These are phyloP conservation scores for Neonectria coccinea DNA, from an alignment of 2,329 filamentous ascomycete species.

Conservation along the genomic window DNA sequence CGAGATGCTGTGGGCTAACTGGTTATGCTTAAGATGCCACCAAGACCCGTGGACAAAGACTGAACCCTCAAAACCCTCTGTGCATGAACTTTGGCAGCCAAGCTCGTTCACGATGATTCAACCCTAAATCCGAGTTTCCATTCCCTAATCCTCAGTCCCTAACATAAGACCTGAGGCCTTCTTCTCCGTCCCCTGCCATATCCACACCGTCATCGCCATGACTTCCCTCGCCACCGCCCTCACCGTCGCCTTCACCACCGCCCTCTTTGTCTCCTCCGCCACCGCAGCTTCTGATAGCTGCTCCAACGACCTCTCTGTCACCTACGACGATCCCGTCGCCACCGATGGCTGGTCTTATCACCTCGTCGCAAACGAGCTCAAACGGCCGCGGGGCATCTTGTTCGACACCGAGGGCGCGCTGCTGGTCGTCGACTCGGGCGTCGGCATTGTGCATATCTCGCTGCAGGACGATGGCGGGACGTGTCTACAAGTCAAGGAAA, in stretches of 20 bases:
- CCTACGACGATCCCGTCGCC: slow-evolving; percentile 53
- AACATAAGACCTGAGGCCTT: not conserved
- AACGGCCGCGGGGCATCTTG: slow-evolving; percentile 57
- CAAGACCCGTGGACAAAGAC: not conserved
- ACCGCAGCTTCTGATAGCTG: slow-evolving; percentile 39
- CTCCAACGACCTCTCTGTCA: slow-evolving; percentile 50
- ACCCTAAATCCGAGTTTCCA: not conserved
- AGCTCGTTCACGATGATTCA: slow-evolving; percentile 8
- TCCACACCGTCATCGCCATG: slow-evolving; percentile 8
- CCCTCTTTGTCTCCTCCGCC: slow-evolving; percentile 8
- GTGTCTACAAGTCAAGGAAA: slow-evolving; percentile 54
- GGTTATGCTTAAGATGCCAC: not conserved
- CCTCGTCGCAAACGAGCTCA: slow-evolving; percentile 56
- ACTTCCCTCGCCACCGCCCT: slow-evolving; percentile 11
- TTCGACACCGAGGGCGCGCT: slow-evolving; percentile 60
- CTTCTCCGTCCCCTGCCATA: not conserved
- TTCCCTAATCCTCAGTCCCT: not conserved
- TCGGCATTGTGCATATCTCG: slow-evolving; percentile 56
- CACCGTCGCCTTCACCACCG: not conserved
- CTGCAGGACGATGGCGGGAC: slow-evolving; percentile 57
- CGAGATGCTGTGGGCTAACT: not conserved
- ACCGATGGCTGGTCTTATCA: slow-evolving; percentile 59
- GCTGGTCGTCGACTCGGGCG: slow-evolving; percentile 58
- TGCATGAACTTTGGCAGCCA: not conserved
- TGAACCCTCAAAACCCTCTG: not conserved